Percentiles rank a stretch among this genome's conserved stretches.
These are phyloP conservation scores for Taiwanofungus camphoratus DNA, from an alignment of 1,284 basidiomycete species.

Conservation along the genomic window DNA sequence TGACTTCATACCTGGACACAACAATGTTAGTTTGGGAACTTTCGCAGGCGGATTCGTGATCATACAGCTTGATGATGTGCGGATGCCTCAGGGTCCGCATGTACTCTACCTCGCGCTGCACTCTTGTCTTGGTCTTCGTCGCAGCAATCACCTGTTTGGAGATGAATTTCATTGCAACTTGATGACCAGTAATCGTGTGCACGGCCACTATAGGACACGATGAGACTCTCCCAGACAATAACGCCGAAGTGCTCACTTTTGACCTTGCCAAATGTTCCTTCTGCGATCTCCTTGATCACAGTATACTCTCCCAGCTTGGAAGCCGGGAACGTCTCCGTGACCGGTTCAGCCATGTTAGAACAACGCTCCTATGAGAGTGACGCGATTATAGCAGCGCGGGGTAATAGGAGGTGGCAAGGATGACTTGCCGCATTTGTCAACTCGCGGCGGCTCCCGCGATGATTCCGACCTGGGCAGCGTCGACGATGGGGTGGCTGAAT, in stretches of 20 bases:
- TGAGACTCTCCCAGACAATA: slow-evolving; percentile 10
- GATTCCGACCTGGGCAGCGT: background rate
- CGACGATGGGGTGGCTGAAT: background rate
- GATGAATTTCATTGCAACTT: slow-evolving; percentile 97
- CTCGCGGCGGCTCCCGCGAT: background rate
- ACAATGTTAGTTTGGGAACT: slow-evolving; percentile 3
- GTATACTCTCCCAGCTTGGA: slow-evolving; percentile 77
- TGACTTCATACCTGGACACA: slow-evolving; percentile 80
- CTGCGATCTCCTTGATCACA: slow-evolving; percentile 71
- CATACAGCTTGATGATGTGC: slow-evolving; percentile 92
- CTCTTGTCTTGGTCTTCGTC: slow-evolving; percentile 87
- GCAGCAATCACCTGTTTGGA: slow-evolving; percentile 91
- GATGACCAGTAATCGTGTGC: slow-evolving; percentile 91
- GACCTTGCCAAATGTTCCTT: slow-evolving; percentile 96
- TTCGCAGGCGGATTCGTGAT: slow-evolving; percentile 4
- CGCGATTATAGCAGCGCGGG: background rate
- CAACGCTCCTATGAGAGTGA: no score
- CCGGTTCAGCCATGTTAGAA: slow-evolving; percentile 20
- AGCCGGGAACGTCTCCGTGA: slow-evolving; percentile 32
- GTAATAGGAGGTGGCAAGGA: slow-evolving; percentile 1
- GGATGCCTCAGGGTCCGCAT: slow-evolving; percentile 88
- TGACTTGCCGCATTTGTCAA: slow-evolving; percentile 1
- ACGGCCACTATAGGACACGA: slow-evolving; percentile 73
- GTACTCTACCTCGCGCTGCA: slow-evolving; percentile 94
- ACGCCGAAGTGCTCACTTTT: slow-evolving; percentile 65